Conservation (phyloP, 345 rosid genomes). For the Citrus mangshanensis region DNA sequence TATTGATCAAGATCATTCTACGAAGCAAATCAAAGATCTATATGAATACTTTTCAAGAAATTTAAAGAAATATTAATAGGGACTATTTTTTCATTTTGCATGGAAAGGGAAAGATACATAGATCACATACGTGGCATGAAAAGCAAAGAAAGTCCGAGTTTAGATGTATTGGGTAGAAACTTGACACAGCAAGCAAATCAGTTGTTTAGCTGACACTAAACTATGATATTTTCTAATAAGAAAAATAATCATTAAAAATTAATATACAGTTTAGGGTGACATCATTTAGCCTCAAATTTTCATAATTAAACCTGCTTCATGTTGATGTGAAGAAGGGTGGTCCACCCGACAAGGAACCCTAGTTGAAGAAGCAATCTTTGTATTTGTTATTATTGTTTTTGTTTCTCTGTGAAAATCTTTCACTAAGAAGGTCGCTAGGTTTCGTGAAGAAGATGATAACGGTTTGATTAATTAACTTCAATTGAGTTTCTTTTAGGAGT, state of each 20-base stretch:
- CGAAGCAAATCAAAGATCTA: not conserved
- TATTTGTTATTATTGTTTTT: slow-evolving; percentile 1
- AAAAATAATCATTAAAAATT: not conserved
- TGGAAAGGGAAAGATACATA: slow-evolving; percentile 24
- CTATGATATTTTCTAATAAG: slow-evolving; percentile 21
- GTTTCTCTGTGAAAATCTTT: slow-evolving; percentile 13
- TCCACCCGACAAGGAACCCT: slow-evolving; percentile 57
- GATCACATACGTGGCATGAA: slow-evolving; percentile 39
- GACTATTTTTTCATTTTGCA: slow-evolving; percentile 14
- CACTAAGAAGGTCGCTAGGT: not conserved
- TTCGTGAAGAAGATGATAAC: slow-evolving; percentile 26
- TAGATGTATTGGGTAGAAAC: slow-evolving; percentile 81
- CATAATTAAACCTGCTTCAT: slow-evolving; percentile 24
- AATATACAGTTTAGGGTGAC: slow-evolving; percentile 26
- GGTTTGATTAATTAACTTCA: not conserved
- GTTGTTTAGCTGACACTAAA: slow-evolving; percentile 57
- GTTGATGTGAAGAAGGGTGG: slow-evolving; percentile 20
- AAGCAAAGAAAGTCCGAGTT: slow-evolving; percentile 55
- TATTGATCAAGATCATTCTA: not conserved
- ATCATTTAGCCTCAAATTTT: slow-evolving; percentile 30
- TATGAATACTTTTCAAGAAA: too few relatives aligned
- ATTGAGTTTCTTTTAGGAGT: slow-evolving; percentile 11
- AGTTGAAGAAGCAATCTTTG: slow-evolving; percentile 44
- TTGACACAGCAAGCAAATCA: slow-evolving; percentile 61
- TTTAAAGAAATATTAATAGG: not conserved